These are phyloP conservation scores for Colletotrichum viniferum DNA, from an alignment of 2,329 filamentous ascomycete species.

Conservation along the genomic window DNA sequence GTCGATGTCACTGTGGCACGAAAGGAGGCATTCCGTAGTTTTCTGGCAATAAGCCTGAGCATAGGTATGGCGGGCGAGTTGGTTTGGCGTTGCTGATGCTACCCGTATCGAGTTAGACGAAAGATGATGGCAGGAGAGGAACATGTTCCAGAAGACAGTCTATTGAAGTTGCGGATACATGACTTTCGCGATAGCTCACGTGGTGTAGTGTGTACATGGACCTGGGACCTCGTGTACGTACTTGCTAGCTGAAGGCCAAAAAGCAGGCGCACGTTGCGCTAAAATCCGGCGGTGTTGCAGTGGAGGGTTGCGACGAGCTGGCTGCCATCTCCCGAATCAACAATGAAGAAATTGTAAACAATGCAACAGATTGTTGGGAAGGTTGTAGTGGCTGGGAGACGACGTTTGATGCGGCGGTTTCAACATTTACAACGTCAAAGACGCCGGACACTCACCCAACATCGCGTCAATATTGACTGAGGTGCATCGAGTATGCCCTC, in stretches of 20 bases:
- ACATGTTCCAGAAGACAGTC: not conserved
- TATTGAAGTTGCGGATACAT: not conserved
- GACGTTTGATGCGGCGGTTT: not conserved
- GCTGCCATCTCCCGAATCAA: not conserved
- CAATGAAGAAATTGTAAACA: not conserved
- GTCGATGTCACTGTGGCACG: not conserved
- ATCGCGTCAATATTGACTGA: not conserved
- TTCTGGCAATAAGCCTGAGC: not conserved
- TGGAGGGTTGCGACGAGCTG: not conserved
- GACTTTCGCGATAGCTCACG: not conserved
- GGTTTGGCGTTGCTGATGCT: not conserved
- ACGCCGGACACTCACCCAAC: not conserved
- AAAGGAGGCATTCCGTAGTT: not conserved
- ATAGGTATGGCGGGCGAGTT: not conserved
- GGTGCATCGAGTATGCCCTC: not conserved
- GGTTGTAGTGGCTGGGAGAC: not conserved
- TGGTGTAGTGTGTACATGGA: not conserved
- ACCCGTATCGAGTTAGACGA: not conserved
- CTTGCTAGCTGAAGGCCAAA: not conserved
- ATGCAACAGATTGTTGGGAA: not conserved
- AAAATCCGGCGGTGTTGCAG: not conserved
- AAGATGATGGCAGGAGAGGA: not conserved
- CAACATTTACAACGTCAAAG: not conserved
- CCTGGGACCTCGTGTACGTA: not conserved
- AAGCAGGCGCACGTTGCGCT: not conserved